A percentile compares a stretch with the other conserved stretches of the same genome.
Evolutionary conservation across 371 early-diverging fungal species (phyloP).

Genomic region (Blyttiomyces sp.): DNA sequence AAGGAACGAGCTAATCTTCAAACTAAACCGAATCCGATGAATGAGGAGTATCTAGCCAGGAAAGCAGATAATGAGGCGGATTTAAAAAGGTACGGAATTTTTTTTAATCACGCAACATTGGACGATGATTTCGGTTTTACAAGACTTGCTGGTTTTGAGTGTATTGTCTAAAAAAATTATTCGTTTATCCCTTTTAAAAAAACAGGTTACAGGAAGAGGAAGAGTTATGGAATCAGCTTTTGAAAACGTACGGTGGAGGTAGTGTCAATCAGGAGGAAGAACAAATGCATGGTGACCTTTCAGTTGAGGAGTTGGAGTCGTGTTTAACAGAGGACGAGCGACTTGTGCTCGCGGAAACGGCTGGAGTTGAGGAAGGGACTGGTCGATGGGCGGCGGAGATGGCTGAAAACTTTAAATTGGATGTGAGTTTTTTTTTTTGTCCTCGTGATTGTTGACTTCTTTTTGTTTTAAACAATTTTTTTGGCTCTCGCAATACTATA

Average conservation of each 20-base stretch:
- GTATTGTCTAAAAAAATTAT: conserved; percentile 32
- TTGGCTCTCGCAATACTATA: not conserved
- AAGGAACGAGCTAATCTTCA: conserved; percentile 1
- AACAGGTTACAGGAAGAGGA: no score
- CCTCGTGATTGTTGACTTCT: not conserved
- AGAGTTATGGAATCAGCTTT: conserved; percentile 37
- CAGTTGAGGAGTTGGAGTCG: no score
- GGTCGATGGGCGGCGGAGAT: conserved; percentile 2
- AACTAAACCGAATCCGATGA: conserved; percentile 52
- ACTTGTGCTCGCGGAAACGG: not conserved
- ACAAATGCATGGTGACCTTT: no score
- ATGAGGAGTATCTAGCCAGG: conserved; percentile 43
- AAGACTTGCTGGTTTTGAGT: not conserved
- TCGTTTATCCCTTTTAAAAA: no score
- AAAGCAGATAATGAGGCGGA: conserved; percentile 35
- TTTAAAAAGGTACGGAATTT: conserved; percentile 19
- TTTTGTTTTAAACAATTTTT: not conserved
- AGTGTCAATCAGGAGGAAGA: no score
- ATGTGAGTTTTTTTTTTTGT: not conserved
- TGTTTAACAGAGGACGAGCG: not conserved
- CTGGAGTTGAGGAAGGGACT: not conserved
- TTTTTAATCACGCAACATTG: no score
- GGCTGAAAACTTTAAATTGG: not conserved
- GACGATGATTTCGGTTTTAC: not conserved
- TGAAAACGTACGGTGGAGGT: conserved; percentile 14